Evolutionary conservation across 2,329 filamentous ascomycete genomes (phyloP), one percentile per base, ranked within the genome.

Genomic region (Diaporthe helianthi): DNA sequence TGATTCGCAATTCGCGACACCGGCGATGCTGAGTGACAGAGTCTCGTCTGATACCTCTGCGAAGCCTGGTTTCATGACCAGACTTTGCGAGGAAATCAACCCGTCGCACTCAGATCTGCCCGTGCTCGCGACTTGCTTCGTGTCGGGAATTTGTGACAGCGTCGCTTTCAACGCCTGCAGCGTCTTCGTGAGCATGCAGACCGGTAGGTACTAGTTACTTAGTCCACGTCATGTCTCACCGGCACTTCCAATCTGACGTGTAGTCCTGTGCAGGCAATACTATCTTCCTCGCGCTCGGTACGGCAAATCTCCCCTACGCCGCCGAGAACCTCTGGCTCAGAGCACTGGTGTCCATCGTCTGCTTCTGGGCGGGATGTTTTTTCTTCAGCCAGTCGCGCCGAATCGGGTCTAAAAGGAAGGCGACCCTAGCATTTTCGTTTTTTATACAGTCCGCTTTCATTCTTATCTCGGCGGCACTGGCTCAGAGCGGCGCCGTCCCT

Each of bases 261-360:
- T 17, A 29, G 19, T 22, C 15, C n/a, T n/a, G n/a, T n/a, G n/a
- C 49, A 79, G 87, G 87, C 47, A 90, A 90, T 77, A 90, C 88
- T 12, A 85, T 90, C 73, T 89, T 90, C 78, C 81, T 90, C 47
- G 87, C 85, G 22, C 84, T 90, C 26, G 87, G 87, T 67, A 84
- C 86, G 15, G 83, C 86, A 3, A 78, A 78, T 36, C 85, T 87
- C 55, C 86, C 85, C 3, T 76, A 80, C 24, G 80, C 79, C 69
- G 79, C 86, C 69, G 85, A 85, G 4, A 80, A 80, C 67, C 86
- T 84, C 46, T 76, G 73, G 73, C 71, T 75, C 13, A 73, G 72
- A 54, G 73, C 74, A 3, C 66, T 76, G 12, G 78, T 83, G 71
- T 89, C 87, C 65, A 85, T 88, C 72, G 76, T 74, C 68, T 80